Base-by-base conservation (phyloP, 2,329 filamentous ascomycete genomes). In the Blastomyces emzantsi region DNA sequence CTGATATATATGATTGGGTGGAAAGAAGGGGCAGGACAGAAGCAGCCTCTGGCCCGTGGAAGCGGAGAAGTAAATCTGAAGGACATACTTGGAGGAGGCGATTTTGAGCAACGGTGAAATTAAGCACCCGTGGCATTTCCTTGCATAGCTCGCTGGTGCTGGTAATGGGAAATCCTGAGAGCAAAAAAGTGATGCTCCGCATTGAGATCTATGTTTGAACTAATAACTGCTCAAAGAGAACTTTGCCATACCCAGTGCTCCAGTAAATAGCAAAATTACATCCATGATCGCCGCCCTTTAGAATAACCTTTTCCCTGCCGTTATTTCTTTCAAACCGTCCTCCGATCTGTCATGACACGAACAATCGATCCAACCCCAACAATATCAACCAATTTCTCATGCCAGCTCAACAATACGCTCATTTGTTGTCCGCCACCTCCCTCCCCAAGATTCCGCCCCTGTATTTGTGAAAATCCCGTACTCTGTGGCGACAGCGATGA, bases 1-100 rank as follows among this genome's bases (percentile, higher is more conserved):
- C 83, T 96, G 69, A 97, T 99, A 66, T 96, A 94, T 76, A 97
- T 97, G 92, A 99, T 99, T 76, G 94, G 94, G 0, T 99, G 94
- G 94, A 95, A 93, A 73, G 90, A 92, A 68, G 88, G 90, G 1
- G 83, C 84, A 39, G 85, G 87, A 62, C 92, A 97, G 77, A 82
- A 87, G 1, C 82, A 93, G 76, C 92, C 94, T 5, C 78, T 97
- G 64, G 78, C 87, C 68, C 85, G 94, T 68, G 94, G 94, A 0
- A 96, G 88, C 67, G 94, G 90, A 11, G 82, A 96, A 73, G 79
- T 96, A 52, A 96, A 90, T 75, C 82, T 99, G 66, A 96, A 94
- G 75, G 92, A 97, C 74, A 81, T 96, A 22, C 74, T 90, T 25
- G 85, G 78, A 13, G 77, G 77, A 63, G 77, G 77, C 33, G 74